Evolutionary conservation across 805 yeast genomes (phyloP).

Genomic region (Candida succiphila): DNA sequence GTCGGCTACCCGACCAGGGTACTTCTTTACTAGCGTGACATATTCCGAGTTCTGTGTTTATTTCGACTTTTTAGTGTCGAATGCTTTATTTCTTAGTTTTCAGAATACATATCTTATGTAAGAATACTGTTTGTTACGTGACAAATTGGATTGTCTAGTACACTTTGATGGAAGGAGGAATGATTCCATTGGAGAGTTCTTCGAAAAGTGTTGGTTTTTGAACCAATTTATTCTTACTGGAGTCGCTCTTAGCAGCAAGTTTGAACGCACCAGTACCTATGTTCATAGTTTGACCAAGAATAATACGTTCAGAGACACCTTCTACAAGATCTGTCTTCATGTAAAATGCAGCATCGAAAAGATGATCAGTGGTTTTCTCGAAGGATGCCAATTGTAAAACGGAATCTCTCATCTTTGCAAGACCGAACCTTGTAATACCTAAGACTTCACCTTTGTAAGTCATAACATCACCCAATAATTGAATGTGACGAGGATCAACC

Average conservation of each 20-base stretch:
- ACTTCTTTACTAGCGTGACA: neutral
- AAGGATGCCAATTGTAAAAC: constrained; percentile 95
- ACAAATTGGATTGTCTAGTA: too few species aligned
- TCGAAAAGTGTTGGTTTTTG: constrained; percentile 42
- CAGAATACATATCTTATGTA: too few species aligned
- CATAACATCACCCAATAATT: constrained; percentile 96
- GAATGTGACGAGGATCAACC: constrained; percentile 99
- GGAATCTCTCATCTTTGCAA: constrained; percentile 97
- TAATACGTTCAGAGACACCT: constrained; percentile 97
- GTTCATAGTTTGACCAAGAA: constrained; percentile 94
- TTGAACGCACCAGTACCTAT: constrained; percentile 97
- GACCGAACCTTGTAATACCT: constrained; percentile 96
- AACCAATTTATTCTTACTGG: constrained; percentile 21
- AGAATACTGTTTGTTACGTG: too few species aligned
- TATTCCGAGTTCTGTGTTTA: too few species aligned
- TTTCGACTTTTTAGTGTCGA: too few species aligned
- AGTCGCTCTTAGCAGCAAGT: constrained; percentile 51
- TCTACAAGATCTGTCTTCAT: constrained; percentile 94
- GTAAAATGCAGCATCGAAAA: constrained; percentile 96
- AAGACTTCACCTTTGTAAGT: constrained; percentile 96
- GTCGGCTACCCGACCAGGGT: neutral
- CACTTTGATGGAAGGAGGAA: constrained; percentile 1
- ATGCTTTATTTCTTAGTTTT: too few species aligned
- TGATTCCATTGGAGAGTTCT: constrained; percentile 19
- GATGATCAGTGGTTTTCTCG: constrained; percentile 96